Evolutionary conservation across 306 rosid genomes (phyloP).

Genomic region (Prunus mira): DNA sequence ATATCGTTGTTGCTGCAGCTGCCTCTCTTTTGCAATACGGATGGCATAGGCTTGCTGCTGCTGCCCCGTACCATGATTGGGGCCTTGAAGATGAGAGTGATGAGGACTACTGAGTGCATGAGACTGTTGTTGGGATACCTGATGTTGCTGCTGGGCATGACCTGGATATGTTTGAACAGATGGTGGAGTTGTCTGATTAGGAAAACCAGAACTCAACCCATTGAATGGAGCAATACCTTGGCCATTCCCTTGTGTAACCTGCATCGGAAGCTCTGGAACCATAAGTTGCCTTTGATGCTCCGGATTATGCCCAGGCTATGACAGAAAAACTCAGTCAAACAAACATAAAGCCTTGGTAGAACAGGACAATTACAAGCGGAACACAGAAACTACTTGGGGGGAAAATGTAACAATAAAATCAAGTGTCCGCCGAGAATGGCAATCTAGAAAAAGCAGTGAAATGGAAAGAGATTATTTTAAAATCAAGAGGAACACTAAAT

Average conservation of each 20-base stretch:
- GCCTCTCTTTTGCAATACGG: conserved; percentile 73
- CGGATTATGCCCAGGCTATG: conserved; percentile 78
- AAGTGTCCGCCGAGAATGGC: not conserved
- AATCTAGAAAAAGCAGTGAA: not conserved
- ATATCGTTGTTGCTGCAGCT: conserved; percentile 56
- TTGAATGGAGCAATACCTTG: conserved; percentile 70
- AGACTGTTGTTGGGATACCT: conserved; percentile 71
- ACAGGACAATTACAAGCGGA: not conserved
- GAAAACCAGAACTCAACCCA: conserved; percentile 75
- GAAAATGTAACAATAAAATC: not conserved
- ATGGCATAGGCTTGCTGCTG: conserved; percentile 73
- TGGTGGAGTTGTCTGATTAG: conserved; percentile 74
- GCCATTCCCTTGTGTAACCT: conserved; percentile 67
- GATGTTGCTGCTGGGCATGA: conserved; percentile 79
- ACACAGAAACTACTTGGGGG: not conserved
- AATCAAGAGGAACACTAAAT: not conserved
- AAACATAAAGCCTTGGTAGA: not conserved
- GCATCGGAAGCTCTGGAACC: conserved; percentile 81
- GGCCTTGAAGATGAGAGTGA: conserved; percentile 73
- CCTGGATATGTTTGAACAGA: conserved; percentile 66
- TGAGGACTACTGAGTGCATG: conserved; percentile 61
- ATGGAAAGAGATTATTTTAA: not conserved
- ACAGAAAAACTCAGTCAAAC: conserved; percentile 13
- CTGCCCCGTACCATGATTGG: conserved; percentile 59
- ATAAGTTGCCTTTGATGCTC: conserved; percentile 87